phyloP scores from a whole-genome alignment of 495 filamentous ascomycete genomes.

The Neurospora tetraspora region DNA sequence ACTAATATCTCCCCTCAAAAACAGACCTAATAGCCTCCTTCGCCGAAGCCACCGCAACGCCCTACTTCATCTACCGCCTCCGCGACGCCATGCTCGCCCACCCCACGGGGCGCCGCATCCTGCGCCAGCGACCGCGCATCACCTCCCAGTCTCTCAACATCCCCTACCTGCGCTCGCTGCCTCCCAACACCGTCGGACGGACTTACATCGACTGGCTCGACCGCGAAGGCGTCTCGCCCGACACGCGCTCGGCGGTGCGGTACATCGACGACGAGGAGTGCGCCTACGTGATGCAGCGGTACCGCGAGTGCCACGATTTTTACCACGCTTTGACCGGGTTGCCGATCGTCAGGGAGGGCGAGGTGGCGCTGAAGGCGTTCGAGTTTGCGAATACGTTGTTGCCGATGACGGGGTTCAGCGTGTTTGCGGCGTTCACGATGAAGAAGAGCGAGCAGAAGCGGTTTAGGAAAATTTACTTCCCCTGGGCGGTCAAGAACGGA shows the following conservation, averaged over 20 bases:
- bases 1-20: no score
- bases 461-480: conserved; percentile 66
- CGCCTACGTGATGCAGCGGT: conserved; percentile 98
- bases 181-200: conserved; percentile 66
- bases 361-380: conserved; percentile 89
- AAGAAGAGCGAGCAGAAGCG: conserved; percentile 65
- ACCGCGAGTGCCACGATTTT: conserved; percentile 96
- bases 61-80: conserved; percentile 90
- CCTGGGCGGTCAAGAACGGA: conserved; percentile 87
- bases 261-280: conserved; percentile 93
- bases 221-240: conserved; percentile 82
- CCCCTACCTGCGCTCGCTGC: conserved; percentile 58
- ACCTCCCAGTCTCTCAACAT: conserved; percentile 68
- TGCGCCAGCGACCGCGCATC: conserved; percentile 81
- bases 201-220: conserved; percentile 85
- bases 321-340: conserved; percentile 93
- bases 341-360: conserved; percentile 85
- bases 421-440: conserved; percentile 63
- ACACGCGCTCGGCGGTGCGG: conserved; percentile 69
- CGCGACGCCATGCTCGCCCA: conserved; percentile 80
- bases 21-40: conserved; percentile 87
- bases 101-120: conserved; percentile 81
- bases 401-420: conserved; percentile 74
- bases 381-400: conserved; percentile 91
- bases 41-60: conserved; percentile 86